Base-by-base conservation (phyloP, 805 yeast genomes). In the Wickerhamomyces chaumierensis region DNA sequence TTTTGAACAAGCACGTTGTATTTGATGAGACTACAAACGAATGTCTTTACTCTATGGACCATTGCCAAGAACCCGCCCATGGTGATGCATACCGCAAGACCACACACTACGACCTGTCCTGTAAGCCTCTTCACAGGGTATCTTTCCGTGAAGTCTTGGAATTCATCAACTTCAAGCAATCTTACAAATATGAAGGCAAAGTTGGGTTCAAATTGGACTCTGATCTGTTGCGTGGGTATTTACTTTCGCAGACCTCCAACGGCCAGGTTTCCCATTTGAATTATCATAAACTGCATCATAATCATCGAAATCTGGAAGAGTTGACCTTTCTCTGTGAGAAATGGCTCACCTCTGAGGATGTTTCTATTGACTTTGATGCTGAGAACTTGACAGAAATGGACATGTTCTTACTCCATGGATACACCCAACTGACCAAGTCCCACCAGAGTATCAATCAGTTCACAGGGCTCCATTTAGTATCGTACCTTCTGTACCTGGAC, bases 181-280 rank as follows among this genome's bases (percentile, higher is more conserved):
- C 38, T 8, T 31, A 16, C 13, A 28, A 25, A 12, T 31, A 16
- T 12, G 18, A 16, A 32, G 38, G 25, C 18, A 33, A 14, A 5
- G 15, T 18, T 15, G 27, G 31, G 20, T 32, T n/a, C 23, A 18
- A 12, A 20, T 31, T 43, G 2, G 42, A 33, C 19, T 21, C 42
- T 19, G 48, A 44, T 38, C 36, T 40, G 3, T 18, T 44, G 9
- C 36, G 48, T 36, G 40, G 46, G 11, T 31, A 31, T 15, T 39
- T 39, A 6, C 18, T 9, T n/a, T 35, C 36, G 21, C 33, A 39
- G 23, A 9, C 6, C 9, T 7, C 23, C 23, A 21, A 21, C 6
- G 23, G 23, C 3, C 32, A 38, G 20, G 16, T 32, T n/a, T 9
- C 36, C 17, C 36, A 37, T n/a, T 9, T 8, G 18, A 46, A 42